Percentiles rank a stretch among this genome's conserved stretches.
Evolutionary conservation across 176 grass and related monocot species (phyloP).

Genomic region (Canna indica): DNA sequence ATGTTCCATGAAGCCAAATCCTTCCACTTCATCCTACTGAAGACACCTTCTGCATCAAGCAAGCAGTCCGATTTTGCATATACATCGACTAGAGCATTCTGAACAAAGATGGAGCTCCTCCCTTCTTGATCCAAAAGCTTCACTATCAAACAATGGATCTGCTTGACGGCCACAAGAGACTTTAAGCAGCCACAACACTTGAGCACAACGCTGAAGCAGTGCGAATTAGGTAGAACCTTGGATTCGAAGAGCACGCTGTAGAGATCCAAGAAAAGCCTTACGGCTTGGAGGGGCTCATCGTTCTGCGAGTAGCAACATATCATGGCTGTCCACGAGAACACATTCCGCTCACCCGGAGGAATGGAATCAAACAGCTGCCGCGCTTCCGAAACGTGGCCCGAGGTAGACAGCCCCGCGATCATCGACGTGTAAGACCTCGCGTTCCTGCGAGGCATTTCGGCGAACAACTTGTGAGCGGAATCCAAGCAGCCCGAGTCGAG

Average conservation of each 20-base stretch:
- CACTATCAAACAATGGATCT: conserved; percentile 28
- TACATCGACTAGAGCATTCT: conserved; percentile 44
- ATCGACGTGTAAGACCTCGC: conserved; percentile 46
- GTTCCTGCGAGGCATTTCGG: conserved; percentile 38
- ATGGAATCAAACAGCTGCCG: conserved; percentile 35
- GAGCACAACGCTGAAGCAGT: conserved; percentile 39
- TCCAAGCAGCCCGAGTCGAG: conserved; percentile 22
- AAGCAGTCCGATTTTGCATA: conserved; percentile 33
- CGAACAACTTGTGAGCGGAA: conserved; percentile 32
- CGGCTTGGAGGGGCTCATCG: conserved; percentile 19
- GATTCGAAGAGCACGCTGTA: conserved; percentile 29
- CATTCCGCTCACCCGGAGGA: conserved; percentile 23
- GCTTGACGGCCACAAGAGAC: conserved; percentile 21
- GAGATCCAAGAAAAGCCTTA: conserved; percentile 27
- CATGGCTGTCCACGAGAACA: conserved; percentile 53
- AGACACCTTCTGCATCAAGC: conserved; percentile 30
- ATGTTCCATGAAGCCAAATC: conserved; percentile 46
- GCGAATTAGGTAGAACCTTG: conserved; percentile 30
- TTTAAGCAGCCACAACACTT: conserved; percentile 27
- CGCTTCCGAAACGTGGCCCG: conserved; percentile 7
- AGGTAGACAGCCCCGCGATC: conserved; percentile 30
- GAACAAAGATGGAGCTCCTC: conserved; percentile 23
- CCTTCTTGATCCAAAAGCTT: conserved; percentile 32
- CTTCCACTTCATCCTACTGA: conserved; percentile 29
- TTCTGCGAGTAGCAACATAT: conserved; percentile 41